Evolutionary conservation across 768 basidiomycete species (phyloP).

Genomic region (Leucocoprinus leucothites): DNA sequence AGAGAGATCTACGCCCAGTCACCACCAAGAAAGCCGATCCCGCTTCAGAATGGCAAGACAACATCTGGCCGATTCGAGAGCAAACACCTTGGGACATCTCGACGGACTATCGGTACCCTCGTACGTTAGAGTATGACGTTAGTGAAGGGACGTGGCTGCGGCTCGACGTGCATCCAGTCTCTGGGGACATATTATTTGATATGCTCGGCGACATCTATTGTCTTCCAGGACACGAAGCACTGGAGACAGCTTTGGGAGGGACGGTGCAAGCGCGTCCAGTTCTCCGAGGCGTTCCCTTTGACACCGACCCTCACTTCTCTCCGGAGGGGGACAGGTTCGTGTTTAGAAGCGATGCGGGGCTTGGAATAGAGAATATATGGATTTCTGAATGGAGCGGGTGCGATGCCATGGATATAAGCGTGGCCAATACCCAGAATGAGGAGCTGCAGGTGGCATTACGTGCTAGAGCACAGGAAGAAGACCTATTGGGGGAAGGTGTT

Average conservation of each 20-base stretch:
- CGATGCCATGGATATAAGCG: slow-evolving; percentile 51
- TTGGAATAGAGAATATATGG: slow-evolving; percentile 78
- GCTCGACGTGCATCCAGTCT: slow-evolving; percentile 66
- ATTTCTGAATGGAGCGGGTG: slow-evolving; percentile 67
- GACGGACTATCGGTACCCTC: slow-evolving; percentile 68
- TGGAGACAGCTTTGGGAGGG: slow-evolving; percentile 13
- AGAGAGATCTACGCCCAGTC: slow-evolving; percentile 19
- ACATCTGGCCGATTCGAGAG: slow-evolving; percentile 62
- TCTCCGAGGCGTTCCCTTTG: slow-evolving; percentile 62
- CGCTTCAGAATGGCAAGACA: slow-evolving; percentile 40
- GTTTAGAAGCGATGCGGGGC: slow-evolving; percentile 69
- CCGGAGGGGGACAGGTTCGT: slow-evolving; percentile 61
- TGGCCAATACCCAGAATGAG: slow-evolving; percentile 19
- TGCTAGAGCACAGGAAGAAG: slow-evolving; percentile 39
- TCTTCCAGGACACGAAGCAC: slow-evolving; percentile 42
- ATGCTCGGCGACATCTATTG: slow-evolving; percentile 77
- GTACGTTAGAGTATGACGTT: slow-evolving; percentile 65
- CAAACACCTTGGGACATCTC: slow-evolving; percentile 72
- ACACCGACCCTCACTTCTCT: slow-evolving; percentile 72
- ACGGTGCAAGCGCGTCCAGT: slow-evolving; percentile 51
- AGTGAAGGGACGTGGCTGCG: slow-evolving; percentile 75
- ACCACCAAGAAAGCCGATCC: slow-evolving; percentile 23
- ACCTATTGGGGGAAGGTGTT: slow-evolving; percentile 44
- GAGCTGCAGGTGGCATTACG: slow-evolving; percentile 34
- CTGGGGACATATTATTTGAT: slow-evolving; percentile 72